Percentiles rank a stretch among this genome's conserved stretches.
Conservation (phyloP, 305 asterid genomes). For the Fraxinus greggii region DNA sequence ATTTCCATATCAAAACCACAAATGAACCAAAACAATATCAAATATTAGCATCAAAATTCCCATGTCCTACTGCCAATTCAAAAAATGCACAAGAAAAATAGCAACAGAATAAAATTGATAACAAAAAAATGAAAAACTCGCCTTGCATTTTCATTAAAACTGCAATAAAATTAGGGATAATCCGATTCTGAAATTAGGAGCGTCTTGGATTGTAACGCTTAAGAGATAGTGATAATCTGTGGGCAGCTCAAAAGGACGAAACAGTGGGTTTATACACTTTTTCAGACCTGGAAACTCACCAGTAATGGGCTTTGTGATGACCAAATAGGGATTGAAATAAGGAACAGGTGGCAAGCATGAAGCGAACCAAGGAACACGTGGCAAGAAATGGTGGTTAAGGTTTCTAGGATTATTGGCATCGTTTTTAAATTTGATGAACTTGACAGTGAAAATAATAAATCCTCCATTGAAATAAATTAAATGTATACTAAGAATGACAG, state of each 20-base stretch:
- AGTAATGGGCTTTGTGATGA: conserved; percentile 30
- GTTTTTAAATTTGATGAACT: neutral
- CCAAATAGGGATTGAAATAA: conserved; percentile 30
- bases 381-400: neutral
- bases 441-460: neutral
- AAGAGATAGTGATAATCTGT: conserved; percentile 21
- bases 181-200: conserved; percentile 25
- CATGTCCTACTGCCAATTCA: conserved; percentile 24
- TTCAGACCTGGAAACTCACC: conserved; percentile 22
- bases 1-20: conserved; percentile 22
- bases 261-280: conserved; percentile 21
- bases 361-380: neutral
- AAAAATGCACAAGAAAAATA: neutral
- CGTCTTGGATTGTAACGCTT: neutral
- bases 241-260: conserved; percentile 3
- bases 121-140: conserved; percentile 3
- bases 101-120: neutral
- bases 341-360: conserved; percentile 42
- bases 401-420: neutral
- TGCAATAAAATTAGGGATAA: conserved; percentile 40
- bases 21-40: neutral
- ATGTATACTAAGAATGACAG: neutral
- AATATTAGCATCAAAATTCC: neutral
- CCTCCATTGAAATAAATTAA: neutral
- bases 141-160: conserved; percentile 41